These are phyloP conservation scores for Thielaviopsis populi DNA, from an alignment of 2,329 filamentous ascomycete species.

Conservation along the genomic window DNA sequence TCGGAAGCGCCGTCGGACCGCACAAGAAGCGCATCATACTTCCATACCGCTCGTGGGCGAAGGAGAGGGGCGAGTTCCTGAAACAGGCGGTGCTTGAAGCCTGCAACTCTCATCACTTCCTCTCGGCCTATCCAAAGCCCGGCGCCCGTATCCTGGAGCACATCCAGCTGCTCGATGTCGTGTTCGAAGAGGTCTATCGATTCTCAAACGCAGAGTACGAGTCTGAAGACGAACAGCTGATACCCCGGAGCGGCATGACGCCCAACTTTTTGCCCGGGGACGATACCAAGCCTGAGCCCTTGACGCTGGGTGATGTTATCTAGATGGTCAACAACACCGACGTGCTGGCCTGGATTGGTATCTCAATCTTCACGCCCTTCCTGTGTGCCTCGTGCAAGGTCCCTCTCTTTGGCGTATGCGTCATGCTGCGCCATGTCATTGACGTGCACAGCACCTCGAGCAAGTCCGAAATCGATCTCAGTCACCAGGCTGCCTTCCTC, in stretches of 20 bases:
- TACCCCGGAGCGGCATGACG: not conserved
- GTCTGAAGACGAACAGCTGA: not conserved
- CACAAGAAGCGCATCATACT: not conserved
- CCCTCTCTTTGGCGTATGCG: not conserved
- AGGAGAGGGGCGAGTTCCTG: not conserved
- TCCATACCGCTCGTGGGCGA: not conserved
- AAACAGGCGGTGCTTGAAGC: not conserved
- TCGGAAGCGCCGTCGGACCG: not conserved
- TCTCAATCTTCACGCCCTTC: not conserved
- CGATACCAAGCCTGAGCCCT: not conserved
- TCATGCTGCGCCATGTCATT: not conserved
- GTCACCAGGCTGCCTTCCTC: not conserved
- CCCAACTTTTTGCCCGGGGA: not conserved
- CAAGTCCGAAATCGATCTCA: not conserved
- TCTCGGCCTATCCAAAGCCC: not conserved
- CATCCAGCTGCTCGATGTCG: not conserved
- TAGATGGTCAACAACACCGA: not conserved
- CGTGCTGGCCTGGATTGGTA: not conserved
- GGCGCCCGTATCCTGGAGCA: not conserved
- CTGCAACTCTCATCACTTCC: not conserved
- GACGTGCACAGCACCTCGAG: not conserved
- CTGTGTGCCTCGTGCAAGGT: not conserved
- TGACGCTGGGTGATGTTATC: not conserved
- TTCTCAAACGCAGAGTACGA: not conserved
- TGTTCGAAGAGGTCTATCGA: not conserved